Conservation (phyloP, 2,329 filamentous ascomycete genomes). For the Monosporascus sp. region DNA sequence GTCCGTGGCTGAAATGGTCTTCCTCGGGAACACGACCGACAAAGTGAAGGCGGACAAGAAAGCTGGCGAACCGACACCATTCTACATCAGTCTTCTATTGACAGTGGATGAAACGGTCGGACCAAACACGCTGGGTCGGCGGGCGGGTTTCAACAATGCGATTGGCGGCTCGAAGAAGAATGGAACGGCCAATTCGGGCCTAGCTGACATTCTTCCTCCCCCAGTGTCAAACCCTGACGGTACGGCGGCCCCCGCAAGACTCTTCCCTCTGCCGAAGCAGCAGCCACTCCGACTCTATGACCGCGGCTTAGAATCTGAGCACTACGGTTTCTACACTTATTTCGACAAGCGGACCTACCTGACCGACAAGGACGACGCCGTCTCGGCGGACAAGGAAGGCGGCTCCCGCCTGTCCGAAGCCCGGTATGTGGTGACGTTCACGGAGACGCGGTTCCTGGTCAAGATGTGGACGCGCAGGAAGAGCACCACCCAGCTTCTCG, state of each 20-base stretch:
- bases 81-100: constrained; percentile 63
- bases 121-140: constrained; percentile 22
- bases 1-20: constrained; percentile 65
- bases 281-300: constrained; percentile 86
- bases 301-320: constrained; percentile 71
- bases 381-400: constrained; percentile 47
- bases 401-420: constrained; percentile 50
- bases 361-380: constrained; percentile 25
- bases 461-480: constrained; percentile 58
- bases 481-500: constrained; percentile 37
- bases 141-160: constrained; percentile 22
- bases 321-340: constrained; percentile 92
- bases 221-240: constrained; percentile 63
- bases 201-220: constrained; percentile 54
- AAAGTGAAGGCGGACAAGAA: constrained; percentile 60
- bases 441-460: constrained; percentile 57
- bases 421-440: constrained; percentile 52
- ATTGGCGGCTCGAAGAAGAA: constrained; percentile 14
- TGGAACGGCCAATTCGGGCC: constrained; percentile 33
- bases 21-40: constrained; percentile 84
- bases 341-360: constrained; percentile 85
- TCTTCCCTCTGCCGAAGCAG: constrained; percentile 65
- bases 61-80: constrained; percentile 80
- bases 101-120: constrained; percentile 22
- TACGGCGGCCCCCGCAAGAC: constrained; percentile 62